Percentiles rank a stretch among this genome's conserved stretches.
phyloP scores from a whole-genome alignment of 257 asterid species.

The Plantago major region DNA sequence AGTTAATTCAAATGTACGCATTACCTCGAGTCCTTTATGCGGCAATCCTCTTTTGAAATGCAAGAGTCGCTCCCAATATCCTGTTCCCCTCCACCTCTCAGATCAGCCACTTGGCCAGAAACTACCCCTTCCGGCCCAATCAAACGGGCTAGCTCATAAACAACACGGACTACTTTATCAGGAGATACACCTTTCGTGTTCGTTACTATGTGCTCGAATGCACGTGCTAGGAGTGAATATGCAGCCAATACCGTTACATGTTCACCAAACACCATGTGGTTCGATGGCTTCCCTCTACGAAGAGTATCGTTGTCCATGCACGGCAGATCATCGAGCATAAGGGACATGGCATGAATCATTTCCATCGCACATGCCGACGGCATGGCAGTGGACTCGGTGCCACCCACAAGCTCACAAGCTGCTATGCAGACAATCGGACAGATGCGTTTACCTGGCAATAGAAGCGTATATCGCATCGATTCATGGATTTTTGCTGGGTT shows the following conservation, averaged over 20 bases:
- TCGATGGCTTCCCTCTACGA: constrained; percentile 35
- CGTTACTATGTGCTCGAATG: constrained; percentile 38
- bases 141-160: constrained; percentile 26
- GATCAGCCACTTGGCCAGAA: constrained; percentile 34
- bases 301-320: constrained; percentile 42
- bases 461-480: constrained; percentile 38
- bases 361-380: constrained; percentile 44
- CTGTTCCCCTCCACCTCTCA: constrained; percentile 13
- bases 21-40: not conserved
- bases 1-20: not conserved
- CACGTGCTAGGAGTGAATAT: constrained; percentile 27
- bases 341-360: constrained; percentile 38
- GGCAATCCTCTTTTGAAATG: not conserved
- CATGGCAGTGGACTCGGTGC: constrained; percentile 28
- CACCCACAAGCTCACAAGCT: constrained; percentile 37
- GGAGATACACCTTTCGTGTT: constrained; percentile 18
- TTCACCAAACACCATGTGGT: constrained; percentile 32
- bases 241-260: constrained; percentile 26
- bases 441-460: constrained; percentile 34
- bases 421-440: constrained; percentile 43
- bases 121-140: constrained; percentile 34
- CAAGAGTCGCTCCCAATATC: not conserved
- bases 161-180: constrained; percentile 17
- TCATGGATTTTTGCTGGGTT: constrained; percentile 29
- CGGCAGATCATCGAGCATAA: constrained; percentile 45